These are phyloP conservation scores for Rhizopogon vesiculosus DNA, from an alignment of 768 basidiomycete species.

Conservation along the genomic window DNA sequence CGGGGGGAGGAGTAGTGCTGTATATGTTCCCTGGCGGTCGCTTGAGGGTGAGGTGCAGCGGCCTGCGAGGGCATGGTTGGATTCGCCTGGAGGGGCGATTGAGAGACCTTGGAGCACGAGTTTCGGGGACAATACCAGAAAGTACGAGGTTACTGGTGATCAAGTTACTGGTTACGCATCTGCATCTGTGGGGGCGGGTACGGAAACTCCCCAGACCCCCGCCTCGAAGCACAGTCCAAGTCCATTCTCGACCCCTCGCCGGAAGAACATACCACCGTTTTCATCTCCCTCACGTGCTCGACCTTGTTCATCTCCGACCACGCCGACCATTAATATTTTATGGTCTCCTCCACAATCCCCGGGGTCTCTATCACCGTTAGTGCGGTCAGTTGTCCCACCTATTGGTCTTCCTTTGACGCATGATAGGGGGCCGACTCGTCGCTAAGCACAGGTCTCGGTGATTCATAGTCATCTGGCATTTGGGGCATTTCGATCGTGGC, in stretches of 20 bases:
- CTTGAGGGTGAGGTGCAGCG: background rate
- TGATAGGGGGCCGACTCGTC: background rate
- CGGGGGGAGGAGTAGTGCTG: background rate
- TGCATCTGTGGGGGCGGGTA: background rate
- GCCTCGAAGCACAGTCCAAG: background rate
- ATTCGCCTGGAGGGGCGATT: background rate
- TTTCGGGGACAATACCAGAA: no score
- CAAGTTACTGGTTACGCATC: background rate
- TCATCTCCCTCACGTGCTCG: background rate
- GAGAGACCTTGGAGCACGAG: background rate
- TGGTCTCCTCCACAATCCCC: constrained; percentile 9
- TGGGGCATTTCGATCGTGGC: no score
- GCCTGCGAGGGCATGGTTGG: background rate
- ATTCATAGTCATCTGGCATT: no score
- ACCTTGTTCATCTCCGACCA: background rate
- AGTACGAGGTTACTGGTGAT: background rate
- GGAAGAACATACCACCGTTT: background rate
- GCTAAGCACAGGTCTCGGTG: no score
- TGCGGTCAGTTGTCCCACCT: background rate
- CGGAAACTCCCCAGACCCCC: background rate
- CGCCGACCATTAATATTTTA: constrained; percentile 14
- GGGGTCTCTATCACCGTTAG: background rate
- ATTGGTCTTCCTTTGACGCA: background rate
- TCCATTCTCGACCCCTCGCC: background rate
- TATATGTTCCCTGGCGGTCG: background rate